Percentiles rank a stretch among this genome's conserved stretches.
Conservation (phyloP, 495 filamentous ascomycete genomes). For the Podospora fimiseda region DNA sequence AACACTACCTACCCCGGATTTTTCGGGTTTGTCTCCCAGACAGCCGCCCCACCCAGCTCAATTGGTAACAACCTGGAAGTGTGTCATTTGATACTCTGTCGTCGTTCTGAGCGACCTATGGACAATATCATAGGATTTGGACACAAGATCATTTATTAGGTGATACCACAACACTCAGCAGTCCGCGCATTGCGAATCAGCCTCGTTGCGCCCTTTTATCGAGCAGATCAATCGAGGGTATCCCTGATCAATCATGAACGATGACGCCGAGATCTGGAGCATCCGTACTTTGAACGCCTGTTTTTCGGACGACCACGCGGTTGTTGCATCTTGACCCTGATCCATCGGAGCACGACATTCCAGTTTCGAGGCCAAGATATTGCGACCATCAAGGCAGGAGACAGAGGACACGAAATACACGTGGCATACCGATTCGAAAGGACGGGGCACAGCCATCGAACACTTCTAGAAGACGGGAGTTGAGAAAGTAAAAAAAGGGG, state of each 20-base stretch:
- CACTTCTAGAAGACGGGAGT: slow-evolving; percentile 7
- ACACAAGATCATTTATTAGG: too few species aligned
- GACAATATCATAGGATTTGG: not conserved
- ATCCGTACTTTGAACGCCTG: not conserved
- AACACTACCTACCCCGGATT: not conserved
- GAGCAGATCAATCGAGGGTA: slow-evolving; percentile 2
- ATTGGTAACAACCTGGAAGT: not conserved
- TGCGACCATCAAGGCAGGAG: not conserved
- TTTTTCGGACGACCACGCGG: not conserved
- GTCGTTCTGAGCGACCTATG: not conserved
- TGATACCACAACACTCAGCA: too few species aligned
- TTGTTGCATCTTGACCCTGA: not conserved
- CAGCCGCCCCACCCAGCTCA: not conserved
- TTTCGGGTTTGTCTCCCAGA: not conserved
- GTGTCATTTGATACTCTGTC: not conserved
- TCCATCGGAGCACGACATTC: too few species aligned
- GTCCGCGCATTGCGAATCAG: not conserved
- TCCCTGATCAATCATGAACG: not conserved
- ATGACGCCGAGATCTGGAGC: not conserved
- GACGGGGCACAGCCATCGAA: slow-evolving; percentile 7
- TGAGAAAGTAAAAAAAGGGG: not conserved
- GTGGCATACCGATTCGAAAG: slow-evolving; percentile 16
- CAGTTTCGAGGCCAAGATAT: not conserved
- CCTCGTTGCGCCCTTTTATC: slow-evolving; percentile 2
- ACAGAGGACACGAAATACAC: too few species aligned